Evolutionary conservation across 257 asterid genomes (phyloP).

Genomic region (Osmanthus fragrans): DNA sequence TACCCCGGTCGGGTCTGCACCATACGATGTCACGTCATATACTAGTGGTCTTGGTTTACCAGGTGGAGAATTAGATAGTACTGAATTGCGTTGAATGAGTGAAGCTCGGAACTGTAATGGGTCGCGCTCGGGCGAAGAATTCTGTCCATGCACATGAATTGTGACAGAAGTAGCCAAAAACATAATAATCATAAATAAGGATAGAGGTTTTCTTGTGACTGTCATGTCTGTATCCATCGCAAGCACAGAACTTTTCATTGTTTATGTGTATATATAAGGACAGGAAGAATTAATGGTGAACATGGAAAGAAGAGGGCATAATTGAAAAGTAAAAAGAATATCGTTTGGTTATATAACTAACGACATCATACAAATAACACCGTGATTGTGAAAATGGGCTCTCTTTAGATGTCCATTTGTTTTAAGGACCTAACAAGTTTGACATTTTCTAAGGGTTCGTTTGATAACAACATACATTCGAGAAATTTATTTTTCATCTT

Average conservation of each 20-base stretch:
- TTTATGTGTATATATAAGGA: not conserved
- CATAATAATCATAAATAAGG: not conserved
- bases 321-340: not conserved
- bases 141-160: constrained; percentile 24
- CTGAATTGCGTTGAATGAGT: constrained; percentile 22
- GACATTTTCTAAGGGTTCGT: not conserved
- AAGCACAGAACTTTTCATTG: not conserved
- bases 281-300: not conserved
- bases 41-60: constrained; percentile 30
- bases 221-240: constrained; percentile 3
- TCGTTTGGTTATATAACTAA: not conserved
- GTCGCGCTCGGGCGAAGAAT: constrained; percentile 4
- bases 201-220: constrained; percentile 12
- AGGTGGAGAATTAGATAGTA: not conserved
- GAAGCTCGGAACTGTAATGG: constrained; percentile 27
- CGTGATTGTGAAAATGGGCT: constrained; percentile 11
- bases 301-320: not conserved
- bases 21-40: constrained; percentile 69
- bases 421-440: not conserved
- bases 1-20: constrained; percentile 86
- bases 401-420: constrained; percentile 19
- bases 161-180: constrained; percentile 4
- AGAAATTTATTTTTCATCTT: too few species aligned
- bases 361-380: constrained; percentile 25
- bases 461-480: too few species aligned